Evolutionary conservation across 768 basidiomycete genomes (phyloP).

Genomic region (Suillus tomentosus): DNA sequence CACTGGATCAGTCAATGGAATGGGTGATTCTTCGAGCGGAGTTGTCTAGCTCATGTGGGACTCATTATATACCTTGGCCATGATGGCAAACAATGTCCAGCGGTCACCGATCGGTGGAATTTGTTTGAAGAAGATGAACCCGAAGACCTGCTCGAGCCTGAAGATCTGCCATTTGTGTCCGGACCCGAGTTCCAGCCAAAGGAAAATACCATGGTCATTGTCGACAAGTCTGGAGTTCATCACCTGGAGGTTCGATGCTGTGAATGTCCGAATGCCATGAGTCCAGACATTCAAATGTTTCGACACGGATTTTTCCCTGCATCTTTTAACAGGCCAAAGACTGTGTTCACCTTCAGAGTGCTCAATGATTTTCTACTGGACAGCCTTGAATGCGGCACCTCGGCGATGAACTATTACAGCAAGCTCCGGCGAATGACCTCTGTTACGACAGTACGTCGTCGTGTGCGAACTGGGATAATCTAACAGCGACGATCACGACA

Average conservation of each 20-base stretch:
- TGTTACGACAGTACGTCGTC: too few species aligned
- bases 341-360: not conserved
- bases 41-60: too few species aligned
- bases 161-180: not conserved
- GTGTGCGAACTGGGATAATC: too few species aligned
- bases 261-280: not conserved
- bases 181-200: not conserved
- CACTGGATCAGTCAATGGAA: too few species aligned
- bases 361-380: too few species aligned
- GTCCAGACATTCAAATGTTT: too few species aligned
- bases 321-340: not conserved
- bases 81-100: not conserved
- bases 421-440: constrained; percentile 3
- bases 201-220: not conserved
- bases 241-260: not conserved
- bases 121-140: not conserved
- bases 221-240: not conserved
- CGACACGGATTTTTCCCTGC: too few species aligned
- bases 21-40: too few species aligned
- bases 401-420: too few species aligned
- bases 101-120: not conserved
- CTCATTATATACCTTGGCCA: too few species aligned
- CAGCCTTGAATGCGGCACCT: too few species aligned
- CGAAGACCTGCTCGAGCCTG: not conserved
- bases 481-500: too few species aligned